Conservation (phyloP, 2,329 filamentous ascomycete genomes). For the Elsinoe batatas region DNA sequence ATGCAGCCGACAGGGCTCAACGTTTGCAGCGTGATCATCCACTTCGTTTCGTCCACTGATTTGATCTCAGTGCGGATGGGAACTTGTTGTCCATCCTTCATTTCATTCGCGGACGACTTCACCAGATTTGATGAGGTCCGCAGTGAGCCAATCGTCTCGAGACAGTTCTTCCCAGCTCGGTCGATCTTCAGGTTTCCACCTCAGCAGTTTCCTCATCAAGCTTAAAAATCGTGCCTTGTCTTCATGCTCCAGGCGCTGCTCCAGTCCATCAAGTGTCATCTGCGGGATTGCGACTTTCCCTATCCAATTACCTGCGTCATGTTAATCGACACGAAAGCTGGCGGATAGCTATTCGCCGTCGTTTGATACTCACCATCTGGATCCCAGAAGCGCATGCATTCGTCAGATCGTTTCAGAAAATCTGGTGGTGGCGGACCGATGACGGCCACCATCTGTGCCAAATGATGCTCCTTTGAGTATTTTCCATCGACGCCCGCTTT, state of each 20-base stretch:
- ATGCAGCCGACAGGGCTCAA: too few species aligned
- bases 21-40: too few species aligned
- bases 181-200: slow-evolving; percentile 29
- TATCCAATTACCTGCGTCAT: slow-evolving; percentile 11
- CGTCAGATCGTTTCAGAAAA: slow-evolving; percentile 27
- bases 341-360: neutral
- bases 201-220: slow-evolving; percentile 29
- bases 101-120: slow-evolving; percentile 10
- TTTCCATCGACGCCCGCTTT: slow-evolving; percentile 18
- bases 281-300: neutral
- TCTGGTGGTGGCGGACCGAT: slow-evolving; percentile 29
- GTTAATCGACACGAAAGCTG: neutral
- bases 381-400: slow-evolving; percentile 23
- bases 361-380: slow-evolving; percentile 14
- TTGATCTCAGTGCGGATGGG: too few species aligned
- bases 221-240: slow-evolving; percentile 24
- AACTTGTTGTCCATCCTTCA: too few species aligned
- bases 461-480: slow-evolving; percentile 21
- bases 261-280: neutral
- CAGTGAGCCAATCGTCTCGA: slow-evolving; percentile 20
- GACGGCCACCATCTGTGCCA: slow-evolving; percentile 28
- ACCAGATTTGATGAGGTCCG: slow-evolving; percentile 20
- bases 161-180: slow-evolving; percentile 18
- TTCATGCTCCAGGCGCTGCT: slow-evolving; percentile 12
- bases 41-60: too few species aligned